Conservation (phyloP, 2,329 filamentous ascomycete genomes). For the Aspergillus ibericus region DNA sequence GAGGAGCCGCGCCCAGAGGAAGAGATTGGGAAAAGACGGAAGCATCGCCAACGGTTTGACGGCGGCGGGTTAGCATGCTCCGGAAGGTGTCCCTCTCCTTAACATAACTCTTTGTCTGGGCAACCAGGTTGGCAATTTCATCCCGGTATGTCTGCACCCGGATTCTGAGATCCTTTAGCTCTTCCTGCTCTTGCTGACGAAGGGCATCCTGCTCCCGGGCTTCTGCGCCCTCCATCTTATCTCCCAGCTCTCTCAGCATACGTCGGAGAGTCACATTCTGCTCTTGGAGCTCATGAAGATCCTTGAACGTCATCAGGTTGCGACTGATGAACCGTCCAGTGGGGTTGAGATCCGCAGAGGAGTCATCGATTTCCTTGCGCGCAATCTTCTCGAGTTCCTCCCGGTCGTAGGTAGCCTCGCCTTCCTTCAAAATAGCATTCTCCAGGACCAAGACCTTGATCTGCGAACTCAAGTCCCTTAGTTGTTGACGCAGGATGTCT, state of each 20-base stretch:
- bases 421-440: slow-evolving; percentile 71
- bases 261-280: slow-evolving; percentile 84
- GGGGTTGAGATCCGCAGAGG: slow-evolving; percentile 72
- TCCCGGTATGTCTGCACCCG: slow-evolving; percentile 78
- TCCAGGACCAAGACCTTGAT: slow-evolving; percentile 89
- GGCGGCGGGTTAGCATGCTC: slow-evolving; percentile 80
- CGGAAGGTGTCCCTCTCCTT: slow-evolving; percentile 98
- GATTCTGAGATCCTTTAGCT: slow-evolving; percentile 70
- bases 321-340: slow-evolving; percentile 88
- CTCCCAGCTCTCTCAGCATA: slow-evolving; percentile 79
- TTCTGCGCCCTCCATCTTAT: slow-evolving; percentile 89
- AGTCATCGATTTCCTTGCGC: slow-evolving; percentile 71
- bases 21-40: slow-evolving; percentile 72
- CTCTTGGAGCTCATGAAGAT: slow-evolving; percentile 77
- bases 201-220: slow-evolving; percentile 62
- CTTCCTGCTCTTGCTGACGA: slow-evolving; percentile 60
- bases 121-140: slow-evolving; percentile 77
- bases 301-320: slow-evolving; percentile 84
- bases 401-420: slow-evolving; percentile 74
- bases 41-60: slow-evolving; percentile 59
- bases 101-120: slow-evolving; percentile 87
- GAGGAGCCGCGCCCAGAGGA: slow-evolving; percentile 54
- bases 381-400: slow-evolving; percentile 75
- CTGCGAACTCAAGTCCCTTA: slow-evolving; percentile 86
- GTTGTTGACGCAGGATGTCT: slow-evolving; percentile 77